These are phyloP conservation scores for Backusella tuberculispora DNA, from an alignment of 192 early-diverging fungal genomes.

Conservation along the genomic window DNA sequence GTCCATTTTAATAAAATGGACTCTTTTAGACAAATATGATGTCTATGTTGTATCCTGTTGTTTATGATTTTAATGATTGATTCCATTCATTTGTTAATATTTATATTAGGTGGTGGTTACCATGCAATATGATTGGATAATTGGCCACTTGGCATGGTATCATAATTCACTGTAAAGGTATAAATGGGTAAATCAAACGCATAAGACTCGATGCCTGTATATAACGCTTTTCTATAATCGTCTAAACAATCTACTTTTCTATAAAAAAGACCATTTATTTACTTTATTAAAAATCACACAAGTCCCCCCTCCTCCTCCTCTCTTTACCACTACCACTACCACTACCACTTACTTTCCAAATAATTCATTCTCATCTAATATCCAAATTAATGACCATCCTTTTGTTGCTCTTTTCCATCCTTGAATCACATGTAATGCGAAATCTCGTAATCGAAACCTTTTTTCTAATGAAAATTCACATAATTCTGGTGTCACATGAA, in stretches of 20 bases:
- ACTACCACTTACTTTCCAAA: neutral
- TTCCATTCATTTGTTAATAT: neutral
- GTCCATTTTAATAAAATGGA: neutral
- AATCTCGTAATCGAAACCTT: neutral
- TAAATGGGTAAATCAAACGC: neutral
- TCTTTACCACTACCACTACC: too few relatives aligned
- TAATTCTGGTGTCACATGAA: neutral
- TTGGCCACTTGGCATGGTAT: neutral
- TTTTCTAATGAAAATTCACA: neutral
- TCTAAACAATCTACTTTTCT: neutral
- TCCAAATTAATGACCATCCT: neutral
- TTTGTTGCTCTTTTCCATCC: neutral
- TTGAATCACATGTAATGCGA: neutral
- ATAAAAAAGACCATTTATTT: neutral
- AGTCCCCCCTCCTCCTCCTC: too few relatives aligned
- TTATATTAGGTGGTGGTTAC: neutral
- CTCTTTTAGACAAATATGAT: neutral
- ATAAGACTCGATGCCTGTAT: neutral
- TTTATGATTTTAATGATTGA: too few relatives aligned
- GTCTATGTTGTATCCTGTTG: neutral
- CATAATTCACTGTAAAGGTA: neutral
- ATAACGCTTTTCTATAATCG: neutral
- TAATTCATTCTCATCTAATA: conserved; percentile 4
- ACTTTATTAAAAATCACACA: neutral
- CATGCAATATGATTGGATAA: neutral